Evolutionary conservation across 257 asterid genomes (phyloP).

Genomic region (Nicotiana obtusifolia): DNA sequence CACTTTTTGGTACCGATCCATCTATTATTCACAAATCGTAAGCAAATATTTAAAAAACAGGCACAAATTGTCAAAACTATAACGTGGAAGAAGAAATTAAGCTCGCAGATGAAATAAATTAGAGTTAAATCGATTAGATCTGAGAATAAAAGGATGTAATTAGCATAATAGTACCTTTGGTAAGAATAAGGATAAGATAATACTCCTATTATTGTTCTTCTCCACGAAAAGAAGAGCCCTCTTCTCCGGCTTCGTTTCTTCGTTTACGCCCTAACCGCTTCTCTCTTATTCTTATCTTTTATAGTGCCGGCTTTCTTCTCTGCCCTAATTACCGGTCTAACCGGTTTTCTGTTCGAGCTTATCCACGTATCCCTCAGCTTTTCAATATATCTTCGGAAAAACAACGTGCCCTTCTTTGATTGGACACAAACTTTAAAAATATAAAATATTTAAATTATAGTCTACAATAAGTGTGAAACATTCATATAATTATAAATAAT

Average conservation of each 20-base stretch:
- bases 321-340: slow-evolving; percentile 25
- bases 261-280: slow-evolving; percentile 37
- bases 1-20: slow-evolving; percentile 75
- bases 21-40: slow-evolving; percentile 12
- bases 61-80: background rate
- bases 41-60: background rate
- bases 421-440: no score
- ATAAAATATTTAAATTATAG: no score
- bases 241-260: slow-evolving; percentile 52
- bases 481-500: no score
- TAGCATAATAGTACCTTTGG: slow-evolving; percentile 5
- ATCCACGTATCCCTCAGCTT: background rate
- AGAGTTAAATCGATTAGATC: background rate
- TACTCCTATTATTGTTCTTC: background rate
- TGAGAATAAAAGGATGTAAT: background rate
- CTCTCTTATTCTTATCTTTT: background rate
- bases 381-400: no score
- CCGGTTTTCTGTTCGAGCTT: slow-evolving; percentile 15
- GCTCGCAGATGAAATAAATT: background rate
- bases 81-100: background rate
- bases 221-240: slow-evolving; percentile 37
- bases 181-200: slow-evolving; percentile 9
- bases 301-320: slow-evolving; percentile 20
- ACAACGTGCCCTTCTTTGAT: no score
- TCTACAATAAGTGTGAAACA: no score